Evolutionary conservation across 106 monocot genomes (phyloP).

Genomic region (Triglochin maritima): DNA sequence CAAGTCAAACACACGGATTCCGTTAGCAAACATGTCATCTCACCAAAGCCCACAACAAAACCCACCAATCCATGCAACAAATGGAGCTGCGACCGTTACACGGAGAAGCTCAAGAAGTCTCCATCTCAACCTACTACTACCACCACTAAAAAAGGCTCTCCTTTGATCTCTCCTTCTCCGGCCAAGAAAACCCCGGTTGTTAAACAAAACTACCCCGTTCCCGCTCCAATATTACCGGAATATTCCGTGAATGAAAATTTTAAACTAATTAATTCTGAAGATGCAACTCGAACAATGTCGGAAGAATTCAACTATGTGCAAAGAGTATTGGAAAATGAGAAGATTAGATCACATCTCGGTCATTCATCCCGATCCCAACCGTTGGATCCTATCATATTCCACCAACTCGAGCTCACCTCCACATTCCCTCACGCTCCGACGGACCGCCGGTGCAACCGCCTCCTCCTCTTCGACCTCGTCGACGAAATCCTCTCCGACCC

Average conservation of each 20-base stretch:
- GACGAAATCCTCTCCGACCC: constrained; percentile 53
- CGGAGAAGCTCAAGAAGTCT: constrained; percentile 12
- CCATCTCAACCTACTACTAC: neutral
- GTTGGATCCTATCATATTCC: constrained; percentile 66
- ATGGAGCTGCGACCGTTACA: constrained; percentile 9
- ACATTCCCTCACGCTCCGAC: constrained; percentile 10
- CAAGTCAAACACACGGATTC: neutral
- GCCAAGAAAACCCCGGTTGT: too few species aligned
- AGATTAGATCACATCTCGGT: constrained; percentile 9
- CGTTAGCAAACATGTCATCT: neutral
- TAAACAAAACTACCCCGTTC: too few species aligned
- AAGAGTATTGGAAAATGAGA: constrained; percentile 40
- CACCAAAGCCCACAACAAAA: neutral
- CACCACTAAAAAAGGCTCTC: neutral
- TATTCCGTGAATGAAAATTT: too few species aligned
- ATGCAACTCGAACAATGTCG: neutral
- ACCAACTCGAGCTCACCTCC: constrained; percentile 50
- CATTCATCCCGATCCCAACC: constrained; percentile 20
- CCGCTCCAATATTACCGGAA: too few species aligned
- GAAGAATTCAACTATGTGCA: constrained; percentile 30
- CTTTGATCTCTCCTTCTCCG: neutral
- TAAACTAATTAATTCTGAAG: too few species aligned
- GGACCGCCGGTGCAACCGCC: constrained; percentile 65
- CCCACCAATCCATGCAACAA: neutral
- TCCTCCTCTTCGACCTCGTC: constrained; percentile 71